A percentile compares a stretch with the other conserved stretches of the same genome.
phyloP scores from a whole-genome alignment of 768 basidiomycete species.

The Cubamyces sp. region DNA sequence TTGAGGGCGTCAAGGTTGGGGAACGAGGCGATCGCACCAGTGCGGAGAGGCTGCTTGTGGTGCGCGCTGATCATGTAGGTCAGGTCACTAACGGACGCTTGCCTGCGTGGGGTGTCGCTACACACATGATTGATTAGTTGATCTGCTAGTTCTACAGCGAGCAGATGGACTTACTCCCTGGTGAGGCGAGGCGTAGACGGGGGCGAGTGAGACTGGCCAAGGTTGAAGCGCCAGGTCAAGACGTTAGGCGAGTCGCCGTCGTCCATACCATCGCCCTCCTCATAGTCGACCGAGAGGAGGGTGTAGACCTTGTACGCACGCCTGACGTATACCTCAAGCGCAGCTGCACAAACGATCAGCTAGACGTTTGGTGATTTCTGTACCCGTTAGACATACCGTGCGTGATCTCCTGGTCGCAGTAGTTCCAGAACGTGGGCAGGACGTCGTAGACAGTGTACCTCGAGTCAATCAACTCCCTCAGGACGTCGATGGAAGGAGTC shows the following conservation, averaged over 20 bases:
- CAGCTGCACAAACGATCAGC: slow-evolving; percentile 53
- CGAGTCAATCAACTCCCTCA: slow-evolving; percentile 94
- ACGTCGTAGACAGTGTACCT: slow-evolving; percentile 98
- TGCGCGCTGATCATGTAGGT: slow-evolving; percentile 88
- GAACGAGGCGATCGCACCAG: slow-evolving; percentile 92
- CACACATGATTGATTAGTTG: slow-evolving; percentile 8
- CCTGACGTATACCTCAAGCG: slow-evolving; percentile 94
- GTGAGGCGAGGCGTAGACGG: slow-evolving; percentile 78
- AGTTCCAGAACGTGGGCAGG: slow-evolving; percentile 92
- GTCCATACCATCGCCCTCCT: slow-evolving; percentile 85
- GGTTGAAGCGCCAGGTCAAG: slow-evolving; percentile 94
- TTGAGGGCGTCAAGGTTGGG: slow-evolving; percentile 68
- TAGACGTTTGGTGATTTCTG: not conserved
- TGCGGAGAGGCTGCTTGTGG: slow-evolving; percentile 87
- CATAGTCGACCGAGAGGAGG: slow-evolving; percentile 89
- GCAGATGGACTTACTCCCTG: slow-evolving; percentile 43
- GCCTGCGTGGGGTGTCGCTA: slow-evolving; percentile 66
- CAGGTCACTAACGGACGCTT: slow-evolving; percentile 94
- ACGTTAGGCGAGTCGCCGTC: slow-evolving; percentile 81
- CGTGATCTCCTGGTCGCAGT: slow-evolving; percentile 80
- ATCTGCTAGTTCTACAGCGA: slow-evolving; percentile 14
- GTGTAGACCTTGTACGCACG: slow-evolving; percentile 96
- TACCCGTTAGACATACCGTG: slow-evolving; percentile 54
- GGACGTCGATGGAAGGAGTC: slow-evolving; percentile 80
- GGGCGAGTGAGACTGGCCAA: slow-evolving; percentile 85